phyloP scores from a whole-genome alignment of 192 early-diverging fungal genomes.

The Coemansia sp. region DNA sequence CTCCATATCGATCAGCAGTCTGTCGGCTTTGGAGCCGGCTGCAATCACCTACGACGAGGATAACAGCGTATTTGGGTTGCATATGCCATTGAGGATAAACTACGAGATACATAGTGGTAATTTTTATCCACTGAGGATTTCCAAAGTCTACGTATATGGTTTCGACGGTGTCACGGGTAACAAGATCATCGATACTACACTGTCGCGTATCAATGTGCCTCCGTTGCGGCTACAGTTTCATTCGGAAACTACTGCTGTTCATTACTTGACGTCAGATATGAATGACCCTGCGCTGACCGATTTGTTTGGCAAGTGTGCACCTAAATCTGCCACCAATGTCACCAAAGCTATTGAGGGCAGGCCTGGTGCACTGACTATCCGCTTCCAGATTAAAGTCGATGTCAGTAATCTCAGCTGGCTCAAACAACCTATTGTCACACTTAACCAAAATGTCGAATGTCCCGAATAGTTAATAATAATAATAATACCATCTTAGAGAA shows the following conservation, averaged over 20 bases:
- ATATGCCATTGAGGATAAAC: conserved; percentile 40
- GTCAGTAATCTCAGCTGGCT: conserved; percentile 38
- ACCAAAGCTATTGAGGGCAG: not conserved
- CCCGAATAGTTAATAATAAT: conserved; percentile 28
- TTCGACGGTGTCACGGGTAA: conserved; percentile 45
- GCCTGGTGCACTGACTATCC: conserved; percentile 27
- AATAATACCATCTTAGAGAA: conserved; percentile 10
- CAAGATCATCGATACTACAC: conserved; percentile 30
- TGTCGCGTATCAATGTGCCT: conserved; percentile 10
- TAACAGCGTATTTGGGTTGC: conserved; percentile 27
- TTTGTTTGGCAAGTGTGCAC: conserved; percentile 48
- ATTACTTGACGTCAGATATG: conserved; percentile 43
- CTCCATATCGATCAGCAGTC: conserved; percentile 31
- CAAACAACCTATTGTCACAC: conserved; percentile 42
- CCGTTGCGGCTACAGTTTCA: conserved; percentile 39
- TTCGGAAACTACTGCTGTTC: conserved; percentile 6
- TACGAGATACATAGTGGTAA: conserved; percentile 50
- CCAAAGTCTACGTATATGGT: conserved; percentile 16
- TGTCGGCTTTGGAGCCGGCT: conserved; percentile 25
- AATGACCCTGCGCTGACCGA: conserved; percentile 42
- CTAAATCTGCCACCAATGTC: not conserved
- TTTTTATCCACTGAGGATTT: conserved; percentile 48
- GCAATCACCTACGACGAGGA: conserved; percentile 23
- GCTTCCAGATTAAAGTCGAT: conserved; percentile 46
- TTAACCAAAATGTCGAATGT: conserved; percentile 47